Base-by-base conservation (phyloP, 202 grass and related monocot genomes). In the Hordeum pubiflorum region DNA sequence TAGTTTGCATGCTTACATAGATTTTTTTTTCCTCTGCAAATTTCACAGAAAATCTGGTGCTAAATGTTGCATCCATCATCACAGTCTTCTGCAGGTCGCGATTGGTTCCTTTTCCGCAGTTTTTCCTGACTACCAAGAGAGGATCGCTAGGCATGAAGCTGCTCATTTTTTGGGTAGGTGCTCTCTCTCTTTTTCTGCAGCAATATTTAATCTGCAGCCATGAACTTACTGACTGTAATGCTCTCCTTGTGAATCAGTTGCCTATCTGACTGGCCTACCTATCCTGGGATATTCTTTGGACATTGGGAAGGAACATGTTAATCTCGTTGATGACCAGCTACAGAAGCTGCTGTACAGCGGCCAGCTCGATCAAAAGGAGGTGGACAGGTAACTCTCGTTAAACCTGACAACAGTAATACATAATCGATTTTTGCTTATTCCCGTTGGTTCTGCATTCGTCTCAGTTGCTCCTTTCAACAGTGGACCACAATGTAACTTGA, bases 211-310 rank as follows among this genome's bases (percentile, higher is more conserved):
- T 56, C 5, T 82, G 36, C 55, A 63, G 5, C 3, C 9, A 71
- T 4, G 10, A 58, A 55, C 50, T 60, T 57, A 14, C 43, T 75
- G 26, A 70, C 79, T 48, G 61, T 61, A 63, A 41, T 32, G 32
- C 39, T 72, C 18, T 58, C 12, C 10, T 80, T 72, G 9, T 81
- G 76, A 63, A 32, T 71, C 22, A 94, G 94, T 97, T 72, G 84
- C 94, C 21, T 94, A 97, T 80, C 87, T 97, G 69, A 91, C 92
- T 22, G 94, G 94, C 37, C 80, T 97, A 26, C 94, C 94, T 8
- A 94, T 97, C 5, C 82, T 97, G 79, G 94, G 94, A 69, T 97
- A 97, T 79, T 94, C 94, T 34, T 77, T 97, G 90, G 94, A 97
- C 68, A 82, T 97, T 7, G 94, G 94, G 60, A 97, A 94, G 84